These are phyloP conservation scores for Calonectria pteridis DNA, from an alignment of 2,329 filamentous ascomycete species.

Conservation along the genomic window DNA sequence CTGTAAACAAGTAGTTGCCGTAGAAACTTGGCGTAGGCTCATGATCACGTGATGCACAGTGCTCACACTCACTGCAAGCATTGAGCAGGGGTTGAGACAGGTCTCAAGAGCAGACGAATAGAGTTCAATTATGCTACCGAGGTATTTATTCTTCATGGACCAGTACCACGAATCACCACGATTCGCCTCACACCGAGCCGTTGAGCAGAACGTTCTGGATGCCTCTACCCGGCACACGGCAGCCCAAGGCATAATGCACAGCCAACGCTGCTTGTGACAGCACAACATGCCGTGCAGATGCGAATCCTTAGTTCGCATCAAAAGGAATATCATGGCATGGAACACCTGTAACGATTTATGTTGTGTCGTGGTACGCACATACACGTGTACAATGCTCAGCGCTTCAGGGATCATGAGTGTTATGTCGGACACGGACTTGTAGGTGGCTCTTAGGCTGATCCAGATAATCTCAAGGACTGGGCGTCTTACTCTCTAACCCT, in stretches of 20 bases:
- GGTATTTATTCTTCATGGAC: neutral
- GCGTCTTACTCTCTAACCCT: constrained; percentile 3
- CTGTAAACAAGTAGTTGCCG: constrained; percentile 43
- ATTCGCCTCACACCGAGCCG: neutral
- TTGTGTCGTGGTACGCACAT: constrained; percentile 17
- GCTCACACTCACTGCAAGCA: neutral
- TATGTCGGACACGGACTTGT: constrained; percentile 17
- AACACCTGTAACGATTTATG: constrained; percentile 13
- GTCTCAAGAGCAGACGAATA: constrained; percentile 6
- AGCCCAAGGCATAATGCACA: constrained; percentile 13
- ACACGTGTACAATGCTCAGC: constrained; percentile 26
- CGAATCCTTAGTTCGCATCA: constrained; percentile 19
- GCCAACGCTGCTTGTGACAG: constrained; percentile 25
- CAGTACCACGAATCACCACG: neutral
- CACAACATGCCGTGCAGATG: constrained; percentile 17
- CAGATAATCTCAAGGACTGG: constrained; percentile 7
- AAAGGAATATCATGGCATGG: constrained; percentile 14
- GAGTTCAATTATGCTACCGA: neutral
- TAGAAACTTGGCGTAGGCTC: constrained; percentile 35
- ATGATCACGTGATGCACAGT: constrained; percentile 31
- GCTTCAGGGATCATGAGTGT: constrained; percentile 22
- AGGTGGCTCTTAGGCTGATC: neutral
- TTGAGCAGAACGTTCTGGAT: constrained; percentile 2
- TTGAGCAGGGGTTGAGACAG: neutral
- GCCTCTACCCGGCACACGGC: neutral